Percentiles rank a stretch among this genome's conserved stretches.
These are phyloP conservation scores for Diaporthe vaccinii DNA, from an alignment of 2,329 filamentous ascomycete genomes.

Conservation along the genomic window DNA sequence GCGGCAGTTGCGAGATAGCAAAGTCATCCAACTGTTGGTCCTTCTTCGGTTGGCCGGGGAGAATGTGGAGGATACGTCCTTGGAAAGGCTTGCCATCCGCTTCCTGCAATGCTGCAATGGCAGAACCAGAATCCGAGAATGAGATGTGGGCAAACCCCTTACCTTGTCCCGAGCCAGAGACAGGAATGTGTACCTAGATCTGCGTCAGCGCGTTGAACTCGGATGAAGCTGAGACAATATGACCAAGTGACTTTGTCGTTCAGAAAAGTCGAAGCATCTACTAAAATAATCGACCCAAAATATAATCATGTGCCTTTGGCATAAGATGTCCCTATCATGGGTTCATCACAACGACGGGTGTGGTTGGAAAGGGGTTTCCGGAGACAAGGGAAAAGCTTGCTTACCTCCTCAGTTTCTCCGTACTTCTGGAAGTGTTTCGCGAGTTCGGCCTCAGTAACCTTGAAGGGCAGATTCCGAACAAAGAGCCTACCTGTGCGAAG, in stretches of 20 bases:
- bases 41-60: slow-evolving; percentile 86
- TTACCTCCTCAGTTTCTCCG: slow-evolving; percentile 89
- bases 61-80: slow-evolving; percentile 90
- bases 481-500: slow-evolving; percentile 84
- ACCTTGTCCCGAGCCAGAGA: slow-evolving; percentile 78
- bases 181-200: slow-evolving; percentile 85
- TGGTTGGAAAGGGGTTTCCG: slow-evolving; percentile 21
- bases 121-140: slow-evolving; percentile 79
- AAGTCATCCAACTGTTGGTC: slow-evolving; percentile 88
- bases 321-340: slow-evolving; percentile 99
- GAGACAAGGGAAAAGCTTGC: slow-evolving; percentile 53
- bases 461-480: slow-evolving; percentile 89
- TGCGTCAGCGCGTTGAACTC: slow-evolving; percentile 55
- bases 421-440: slow-evolving; percentile 78
- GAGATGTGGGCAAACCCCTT: slow-evolving; percentile 94
- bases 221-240: slow-evolving; percentile 41
- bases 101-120: slow-evolving; percentile 82
- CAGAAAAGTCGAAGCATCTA: slow-evolving; percentile 97
- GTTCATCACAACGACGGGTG: slow-evolving; percentile 78
- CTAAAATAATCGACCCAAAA: slow-evolving; percentile 97
- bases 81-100: slow-evolving; percentile 91
- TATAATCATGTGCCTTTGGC: slow-evolving; percentile 90
- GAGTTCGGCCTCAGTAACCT: slow-evolving; percentile 82
- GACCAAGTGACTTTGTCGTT: slow-evolving; percentile 53
- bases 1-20: slow-evolving; percentile 87